Conservation (phyloP, 2,329 filamentous ascomycete genomes). For the Immersiporthe knoxdaviesiana region DNA sequence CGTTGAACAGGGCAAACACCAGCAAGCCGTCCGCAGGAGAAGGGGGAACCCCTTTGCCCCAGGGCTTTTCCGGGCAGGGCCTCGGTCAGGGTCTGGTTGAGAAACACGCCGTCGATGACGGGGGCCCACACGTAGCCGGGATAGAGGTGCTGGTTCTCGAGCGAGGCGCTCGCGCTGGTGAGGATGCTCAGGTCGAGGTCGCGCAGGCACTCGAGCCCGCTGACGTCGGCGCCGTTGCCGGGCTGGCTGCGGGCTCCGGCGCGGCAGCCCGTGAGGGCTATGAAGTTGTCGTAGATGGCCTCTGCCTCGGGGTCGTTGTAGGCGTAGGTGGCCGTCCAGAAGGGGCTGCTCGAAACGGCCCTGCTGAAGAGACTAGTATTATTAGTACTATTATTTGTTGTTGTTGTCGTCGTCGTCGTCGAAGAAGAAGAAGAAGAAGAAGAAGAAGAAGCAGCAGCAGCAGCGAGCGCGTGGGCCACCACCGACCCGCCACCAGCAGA, state of each 20-base stretch:
- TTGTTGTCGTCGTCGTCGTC: too few species aligned
- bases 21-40: too few species aligned
- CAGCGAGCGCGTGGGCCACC: constrained; percentile 5
- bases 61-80: background rate
- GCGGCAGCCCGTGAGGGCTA: background rate
- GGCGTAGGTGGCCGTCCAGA: background rate
- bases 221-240: background rate
- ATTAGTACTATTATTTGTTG: too few species aligned
- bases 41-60: too few species aligned
- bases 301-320: constrained; percentile 13
- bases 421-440: too few species aligned
- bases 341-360: constrained; percentile 12
- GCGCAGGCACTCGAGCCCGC: constrained; percentile 8
- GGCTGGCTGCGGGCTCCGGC: too few species aligned
- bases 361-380: background rate
- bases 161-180: background rate
- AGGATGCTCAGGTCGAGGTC: background rate
- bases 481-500: constrained; percentile 53
- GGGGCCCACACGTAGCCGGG: constrained; percentile 6
- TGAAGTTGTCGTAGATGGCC: background rate
- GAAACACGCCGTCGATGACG: constrained; percentile 1
- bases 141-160: background rate
- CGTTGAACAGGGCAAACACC: constrained; percentile 11
- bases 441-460: too few species aligned
- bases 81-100: background rate